A percentile compares a stretch with the other conserved stretches of the same genome.
phyloP scores from a whole-genome alignment of 1,284 basidiomycete species.

The Austropuccinia psidii region DNA sequence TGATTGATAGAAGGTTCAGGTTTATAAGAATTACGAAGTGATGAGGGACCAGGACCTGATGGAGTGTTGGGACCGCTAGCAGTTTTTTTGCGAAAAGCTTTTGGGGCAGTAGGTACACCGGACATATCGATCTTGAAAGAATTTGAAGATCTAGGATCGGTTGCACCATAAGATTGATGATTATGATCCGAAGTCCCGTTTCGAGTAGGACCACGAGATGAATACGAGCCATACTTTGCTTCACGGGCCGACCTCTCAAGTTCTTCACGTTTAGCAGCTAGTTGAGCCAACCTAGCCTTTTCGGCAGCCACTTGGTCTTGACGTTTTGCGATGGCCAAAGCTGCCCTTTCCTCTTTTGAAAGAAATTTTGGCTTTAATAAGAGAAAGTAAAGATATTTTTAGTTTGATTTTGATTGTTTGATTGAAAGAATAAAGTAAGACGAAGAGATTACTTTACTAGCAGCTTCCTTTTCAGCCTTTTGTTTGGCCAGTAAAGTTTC shows the following conservation, averaged over 20 bases:
- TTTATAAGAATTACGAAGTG: slow-evolving; percentile 24
- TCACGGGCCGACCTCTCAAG: slow-evolving; percentile 57
- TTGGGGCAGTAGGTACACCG: slow-evolving; percentile 33
- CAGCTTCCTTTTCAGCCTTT: slow-evolving; percentile 74
- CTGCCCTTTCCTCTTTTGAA: slow-evolving; percentile 76
- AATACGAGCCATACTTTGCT: slow-evolving; percentile 52
- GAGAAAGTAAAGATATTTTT: neutral
- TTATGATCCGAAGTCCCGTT: neutral
- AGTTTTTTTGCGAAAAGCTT: slow-evolving; percentile 19
- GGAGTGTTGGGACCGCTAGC: neutral
- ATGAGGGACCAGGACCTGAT: slow-evolving; percentile 34
- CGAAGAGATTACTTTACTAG: slow-evolving; percentile 61
- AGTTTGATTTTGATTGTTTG: neutral
- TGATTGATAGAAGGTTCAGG: neutral
- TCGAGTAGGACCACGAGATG: neutral
- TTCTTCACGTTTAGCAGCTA: slow-evolving; percentile 51
- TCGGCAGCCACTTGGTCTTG: slow-evolving; percentile 56
- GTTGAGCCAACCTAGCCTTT: slow-evolving; percentile 16
- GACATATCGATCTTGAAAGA: slow-evolving; percentile 27
- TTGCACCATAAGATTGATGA: neutral
- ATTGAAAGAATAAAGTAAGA: neutral
- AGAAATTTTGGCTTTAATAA: slow-evolving; percentile 69
- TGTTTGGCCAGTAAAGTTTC: slow-evolving; percentile 78
- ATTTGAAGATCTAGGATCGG: neutral
- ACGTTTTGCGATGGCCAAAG: slow-evolving; percentile 76